Evolutionary conservation across 345 rosid genomes (phyloP), one percentile per base, ranked within the genome.

Genomic region (Camelina sativa): DNA sequence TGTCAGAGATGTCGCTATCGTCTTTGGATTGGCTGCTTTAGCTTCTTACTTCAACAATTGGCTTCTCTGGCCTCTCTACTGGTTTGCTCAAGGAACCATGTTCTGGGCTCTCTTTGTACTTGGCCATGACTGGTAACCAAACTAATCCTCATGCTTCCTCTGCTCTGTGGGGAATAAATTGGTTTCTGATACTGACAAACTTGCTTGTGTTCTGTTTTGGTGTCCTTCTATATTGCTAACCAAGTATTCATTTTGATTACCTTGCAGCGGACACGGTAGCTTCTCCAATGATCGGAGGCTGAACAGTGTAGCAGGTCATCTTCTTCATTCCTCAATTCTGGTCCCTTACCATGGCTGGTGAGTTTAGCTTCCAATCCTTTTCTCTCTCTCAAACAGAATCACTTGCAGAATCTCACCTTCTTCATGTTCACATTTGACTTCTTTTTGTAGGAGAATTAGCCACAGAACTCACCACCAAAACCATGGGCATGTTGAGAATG

Each of bases 311-410:
- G 84, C 75, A 0, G 97, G 97, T 47, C 94, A 92, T 82, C 77
- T 90, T 67, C 84, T 92, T 58, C 97, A 92, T 81, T 88, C 96
- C 65, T 87, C 92, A 59, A 87, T 92, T 57, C 91, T 92, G 53
- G 96, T 91, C 40, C 97, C 96, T 38, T 92, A 90, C 66, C 91
- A 92, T 81, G 97, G 97, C 80, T 92, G 97, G 97, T 92, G n/a
- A 75, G 84, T 79, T 63, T 55, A 12, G 16, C 17, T 76, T 63
- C 3, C 57, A 52, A 20, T 4, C n/a, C 7, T 4, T 4, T 48
- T 60, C 34, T 46, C 55, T 47, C 41, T 72, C 3, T 8, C 6
- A 2, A 40, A 25, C 13, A 30, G 30, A 57, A 25, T 11, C 28
- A 10, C 28, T 59, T 47, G 41, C 17, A 59, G 23, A 50, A 22